A percentile compares a stretch with the other conserved stretches of the same genome.
Conservation (phyloP, 352 stramenopile species). For the Aphanomyces astaci region DNA sequence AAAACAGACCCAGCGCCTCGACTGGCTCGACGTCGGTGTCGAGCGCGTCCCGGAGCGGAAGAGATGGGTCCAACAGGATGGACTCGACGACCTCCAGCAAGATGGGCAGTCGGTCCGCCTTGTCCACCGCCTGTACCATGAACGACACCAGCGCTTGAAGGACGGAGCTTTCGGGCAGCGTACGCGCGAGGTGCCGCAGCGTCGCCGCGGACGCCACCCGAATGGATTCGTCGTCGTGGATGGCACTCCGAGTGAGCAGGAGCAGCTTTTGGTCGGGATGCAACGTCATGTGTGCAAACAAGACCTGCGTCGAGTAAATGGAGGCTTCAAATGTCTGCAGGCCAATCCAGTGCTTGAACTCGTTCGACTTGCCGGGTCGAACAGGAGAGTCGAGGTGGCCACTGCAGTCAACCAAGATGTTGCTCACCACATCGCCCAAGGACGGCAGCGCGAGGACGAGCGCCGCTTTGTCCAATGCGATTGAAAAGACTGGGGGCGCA, state of each 20-base stretch:
- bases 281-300: slow-evolving; percentile 43
- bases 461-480: slow-evolving; percentile 32
- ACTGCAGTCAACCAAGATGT: slow-evolving; percentile 63
- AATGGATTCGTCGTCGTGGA: slow-evolving; percentile 39
- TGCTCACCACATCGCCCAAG: slow-evolving; percentile 51
- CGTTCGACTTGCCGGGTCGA: slow-evolving; percentile 26
- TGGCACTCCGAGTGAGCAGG: slow-evolving; percentile 41
- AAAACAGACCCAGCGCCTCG: slow-evolving; percentile 46
- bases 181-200: slow-evolving; percentile 33
- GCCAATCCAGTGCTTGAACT: slow-evolving; percentile 41
- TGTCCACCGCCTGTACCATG: slow-evolving; percentile 35
- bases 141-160: slow-evolving; percentile 54
- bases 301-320: slow-evolving; percentile 32
- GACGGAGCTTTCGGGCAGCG: slow-evolving; percentile 23
- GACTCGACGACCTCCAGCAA: not conserved
- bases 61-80: not conserved
- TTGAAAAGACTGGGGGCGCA: not conserved
- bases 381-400: slow-evolving; percentile 34
- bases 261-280: slow-evolving; percentile 58
- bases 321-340: slow-evolving; percentile 46
- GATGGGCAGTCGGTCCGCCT: not conserved
- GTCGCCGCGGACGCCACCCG: slow-evolving; percentile 34
- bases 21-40: slow-evolving; percentile 55
- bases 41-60: not conserved
- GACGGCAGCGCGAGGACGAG: slow-evolving; percentile 28